Base-by-base conservation (phyloP, 2,329 filamentous ascomycete genomes). In the Phialophora macrospora region DNA sequence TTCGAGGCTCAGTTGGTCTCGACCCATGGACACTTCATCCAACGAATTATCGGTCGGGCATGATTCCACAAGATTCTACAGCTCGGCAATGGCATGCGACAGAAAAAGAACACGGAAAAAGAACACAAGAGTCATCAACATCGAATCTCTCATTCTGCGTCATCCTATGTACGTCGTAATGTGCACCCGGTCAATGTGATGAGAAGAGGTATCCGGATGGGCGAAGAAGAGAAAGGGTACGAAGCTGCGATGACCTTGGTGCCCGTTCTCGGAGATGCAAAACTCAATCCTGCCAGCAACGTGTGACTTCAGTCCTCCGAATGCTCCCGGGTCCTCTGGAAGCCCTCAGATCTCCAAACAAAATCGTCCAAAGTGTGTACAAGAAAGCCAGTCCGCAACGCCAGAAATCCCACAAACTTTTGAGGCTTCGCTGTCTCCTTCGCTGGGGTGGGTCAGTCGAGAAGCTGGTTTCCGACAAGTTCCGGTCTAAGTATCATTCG, bases 321-420 rank as follows among this genome's bases (percentile, higher is more conserved):
- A 51, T 41, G 52, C 24, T 30, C 32, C 14, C 28, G 11, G 24
- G 32, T 20, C 41, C 58, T 51, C 28, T 30, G 51, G 38, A 63
- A 64, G n/a, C 17, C 59, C 49, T 26, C 48, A 55, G 20, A 44
- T 58, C 48, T 60, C 12, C 41, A 49, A 22, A 56, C 32, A 46
- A 55, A 63, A 32, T 26, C 11, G 38, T 32, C 48, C 52, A 60
- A 62, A 44, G 46, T 59, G 60, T 30, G 46, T 59, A 65, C 54
- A 67, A 60, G 59, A 64, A 63, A 48, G 38, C 38, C 30, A 46
- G 57, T 49, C 24, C 54, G 26, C 20, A 34, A 57, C 60, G 32
- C 59, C 57, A 22, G 46, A 55, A 60, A 28, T 32, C 62, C 41
- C 24, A 34, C 55, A 60, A 67, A 67, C 63, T 59, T 64, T 66